Evolutionary conservation across 2,329 filamentous ascomycete genomes (phyloP).

Genomic region (Talaromyces atroroseus): DNA sequence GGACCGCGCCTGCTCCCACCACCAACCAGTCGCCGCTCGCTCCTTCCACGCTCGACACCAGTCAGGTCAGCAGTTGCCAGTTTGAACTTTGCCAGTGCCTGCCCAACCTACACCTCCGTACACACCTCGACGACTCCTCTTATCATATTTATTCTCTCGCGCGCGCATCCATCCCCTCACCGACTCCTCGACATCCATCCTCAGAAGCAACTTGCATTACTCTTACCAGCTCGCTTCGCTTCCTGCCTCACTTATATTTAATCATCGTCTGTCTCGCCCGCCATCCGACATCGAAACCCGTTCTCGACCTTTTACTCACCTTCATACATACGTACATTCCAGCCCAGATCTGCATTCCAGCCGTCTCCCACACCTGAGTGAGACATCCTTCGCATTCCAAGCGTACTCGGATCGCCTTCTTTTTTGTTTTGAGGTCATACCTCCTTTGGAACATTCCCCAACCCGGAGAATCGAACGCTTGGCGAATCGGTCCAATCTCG

Average conservation of each 20-base stretch:
- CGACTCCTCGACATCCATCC: not conserved
- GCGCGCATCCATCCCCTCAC: conserved; percentile 1
- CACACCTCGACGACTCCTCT: not conserved
- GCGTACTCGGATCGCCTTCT: not conserved
- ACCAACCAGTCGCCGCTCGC: not conserved
- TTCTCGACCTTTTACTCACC: not conserved
- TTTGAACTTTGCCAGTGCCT: not conserved
- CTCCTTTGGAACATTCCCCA: conserved; percentile 12
- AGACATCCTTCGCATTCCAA: conserved; percentile 6
- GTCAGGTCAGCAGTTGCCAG: not conserved
- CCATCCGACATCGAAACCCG: not conserved
- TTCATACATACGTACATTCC: not conserved
- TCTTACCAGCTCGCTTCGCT: not conserved
- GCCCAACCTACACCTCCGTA: not conserved
- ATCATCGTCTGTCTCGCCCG: not conserved
- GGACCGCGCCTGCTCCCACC: not conserved
- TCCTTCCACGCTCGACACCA: not conserved
- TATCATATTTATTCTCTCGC: not conserved
- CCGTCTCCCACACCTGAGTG: not conserved
- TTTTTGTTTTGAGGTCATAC: not conserved
- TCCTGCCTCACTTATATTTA: not conserved
- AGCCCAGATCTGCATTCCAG: conserved; percentile 10
- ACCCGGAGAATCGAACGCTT: not conserved
- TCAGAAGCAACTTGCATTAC: not conserved
- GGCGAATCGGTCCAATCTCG: not conserved